Evolutionary conservation across 1,284 basidiomycete species (phyloP), one percentile per base, ranked within the genome.

Genomic region (Volvariella volvacea): DNA sequence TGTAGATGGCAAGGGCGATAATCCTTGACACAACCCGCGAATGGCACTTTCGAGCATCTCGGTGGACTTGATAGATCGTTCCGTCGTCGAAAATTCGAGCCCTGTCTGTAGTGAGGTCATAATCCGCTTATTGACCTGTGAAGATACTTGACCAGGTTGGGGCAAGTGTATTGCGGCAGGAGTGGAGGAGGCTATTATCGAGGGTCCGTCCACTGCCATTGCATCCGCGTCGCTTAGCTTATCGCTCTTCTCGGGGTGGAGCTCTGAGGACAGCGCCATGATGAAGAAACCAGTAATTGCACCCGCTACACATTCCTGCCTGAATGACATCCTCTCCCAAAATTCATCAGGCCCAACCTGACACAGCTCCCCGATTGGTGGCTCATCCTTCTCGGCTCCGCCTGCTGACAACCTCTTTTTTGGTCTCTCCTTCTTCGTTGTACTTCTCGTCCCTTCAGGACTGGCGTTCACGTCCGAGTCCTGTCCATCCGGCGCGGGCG

Each of bases 291-390:
- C 92, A 1, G 91, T 94, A 10, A 94, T 74, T 3, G 88, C 87
- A 2, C 92, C 74, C 50, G 83, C 71, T 37, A 86, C 76, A 58
- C 93, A 96, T 62, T 97, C 93, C 58, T 96, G 93, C 25, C 93
- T 76, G 65, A 89, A 94, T 20, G 86, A 91, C 86, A 97, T 92
- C 12, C 91, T 74, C 62, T 93, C 91, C 89, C 92, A 95, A 63
- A 93, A 97, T 58, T 95, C 92, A 41, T 83, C 84, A 22, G 77
- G 58, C 0, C 68, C 60, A 49, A 85, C 81, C 50, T 69, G 73
- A 16, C 59, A 63, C 39, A 86, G 63, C 55, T 83, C 77, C 37
- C 75, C 80, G 36, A 64, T 45, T 44, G 66, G 49, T 52, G 53
- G 49, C 57, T 63, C 46, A 62, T 69, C 57, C 39, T 66, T 67